A percentile compares a stretch with the other conserved stretches of the same genome.
Evolutionary conservation across 257 asterid genomes (phyloP).

Genomic region (Verbascum thapsus): DNA sequence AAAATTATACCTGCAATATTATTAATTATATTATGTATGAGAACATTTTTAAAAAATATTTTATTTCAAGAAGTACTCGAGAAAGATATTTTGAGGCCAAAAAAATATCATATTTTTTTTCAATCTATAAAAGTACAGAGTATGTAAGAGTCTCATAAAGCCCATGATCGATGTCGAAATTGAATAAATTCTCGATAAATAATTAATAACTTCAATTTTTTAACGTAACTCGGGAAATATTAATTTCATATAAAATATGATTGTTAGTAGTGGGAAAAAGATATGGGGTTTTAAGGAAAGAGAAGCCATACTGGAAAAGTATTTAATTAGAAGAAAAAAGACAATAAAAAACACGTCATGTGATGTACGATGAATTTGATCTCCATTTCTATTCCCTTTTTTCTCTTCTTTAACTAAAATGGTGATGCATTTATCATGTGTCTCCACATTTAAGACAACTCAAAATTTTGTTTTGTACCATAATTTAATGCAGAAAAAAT

Average conservation of each 20-base stretch:
- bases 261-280: not conserved
- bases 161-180: too few relatives aligned
- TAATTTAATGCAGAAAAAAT: constrained; percentile 10
- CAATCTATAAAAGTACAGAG: not conserved
- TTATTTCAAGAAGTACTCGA: too few relatives aligned
- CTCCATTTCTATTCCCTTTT: constrained; percentile 9
- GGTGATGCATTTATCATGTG: constrained; percentile 19
- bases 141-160: not conserved
- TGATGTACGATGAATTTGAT: not conserved
- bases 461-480: constrained; percentile 20
- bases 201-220: too few relatives aligned
- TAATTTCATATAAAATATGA: not conserved
- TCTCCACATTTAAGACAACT: not conserved
- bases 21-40: too few relatives aligned
- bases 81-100: too few relatives aligned
- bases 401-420: not conserved
- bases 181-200: too few relatives aligned
- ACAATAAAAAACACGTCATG: constrained; percentile 18
- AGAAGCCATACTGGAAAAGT: constrained; percentile 22
- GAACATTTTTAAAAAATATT: too few relatives aligned
- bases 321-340: not conserved
- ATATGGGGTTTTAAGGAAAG: not conserved
- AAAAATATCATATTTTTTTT: too few relatives aligned
- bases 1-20: too few relatives aligned
- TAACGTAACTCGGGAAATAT: too few relatives aligned